phyloP scores from a whole-genome alignment of 495 filamentous ascomycete genomes.

The Stereocaulon alpinum region DNA sequence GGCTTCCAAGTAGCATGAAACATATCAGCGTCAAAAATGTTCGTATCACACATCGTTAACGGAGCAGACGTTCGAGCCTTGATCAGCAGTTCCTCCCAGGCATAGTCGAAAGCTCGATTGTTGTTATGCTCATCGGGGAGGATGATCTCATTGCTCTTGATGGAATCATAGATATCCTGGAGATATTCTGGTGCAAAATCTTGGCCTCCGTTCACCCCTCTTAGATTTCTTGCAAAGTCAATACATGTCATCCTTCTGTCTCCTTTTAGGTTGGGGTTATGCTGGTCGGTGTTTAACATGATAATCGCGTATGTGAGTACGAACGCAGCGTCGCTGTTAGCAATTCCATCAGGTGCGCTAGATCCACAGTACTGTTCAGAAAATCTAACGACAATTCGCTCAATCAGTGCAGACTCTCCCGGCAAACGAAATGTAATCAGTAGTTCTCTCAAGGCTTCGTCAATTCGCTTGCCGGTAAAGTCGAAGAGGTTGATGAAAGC shows the following conservation, averaged over 20 bases:
- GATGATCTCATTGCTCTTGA: slow-evolving; percentile 89
- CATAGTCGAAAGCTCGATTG: slow-evolving; percentile 89
- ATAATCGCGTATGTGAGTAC: slow-evolving; percentile 93
- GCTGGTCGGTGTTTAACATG: slow-evolving; percentile 88
- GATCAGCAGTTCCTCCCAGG: slow-evolving; percentile 86
- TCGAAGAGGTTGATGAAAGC: slow-evolving; percentile 80
- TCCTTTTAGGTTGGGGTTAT: slow-evolving; percentile 82
- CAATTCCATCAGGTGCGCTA: slow-evolving; percentile 61
- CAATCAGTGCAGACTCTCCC: slow-evolving; percentile 86
- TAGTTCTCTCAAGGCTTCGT: slow-evolving; percentile 79
- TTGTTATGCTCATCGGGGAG: slow-evolving; percentile 96
- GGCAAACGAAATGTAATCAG: slow-evolving; percentile 90
- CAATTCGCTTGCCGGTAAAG: slow-evolving; percentile 74
- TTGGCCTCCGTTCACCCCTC: slow-evolving; percentile 75
- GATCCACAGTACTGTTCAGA: slow-evolving; percentile 75
- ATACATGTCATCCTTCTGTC: slow-evolving; percentile 67
- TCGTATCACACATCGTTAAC: slow-evolving; percentile 75
- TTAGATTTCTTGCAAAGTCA: slow-evolving; percentile 78
- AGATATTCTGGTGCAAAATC: slow-evolving; percentile 83
- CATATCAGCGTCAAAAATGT: slow-evolving; percentile 94
- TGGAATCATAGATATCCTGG: slow-evolving; percentile 79
- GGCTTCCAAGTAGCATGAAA: slow-evolving; percentile 94
- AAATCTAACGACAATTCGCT: slow-evolving; percentile 81
- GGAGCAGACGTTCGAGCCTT: slow-evolving; percentile 71
- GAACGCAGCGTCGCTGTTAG: slow-evolving; percentile 80